Base-by-base conservation (phyloP, 192 early-diverging fungal species). In the Gonapodya sp. region DNA sequence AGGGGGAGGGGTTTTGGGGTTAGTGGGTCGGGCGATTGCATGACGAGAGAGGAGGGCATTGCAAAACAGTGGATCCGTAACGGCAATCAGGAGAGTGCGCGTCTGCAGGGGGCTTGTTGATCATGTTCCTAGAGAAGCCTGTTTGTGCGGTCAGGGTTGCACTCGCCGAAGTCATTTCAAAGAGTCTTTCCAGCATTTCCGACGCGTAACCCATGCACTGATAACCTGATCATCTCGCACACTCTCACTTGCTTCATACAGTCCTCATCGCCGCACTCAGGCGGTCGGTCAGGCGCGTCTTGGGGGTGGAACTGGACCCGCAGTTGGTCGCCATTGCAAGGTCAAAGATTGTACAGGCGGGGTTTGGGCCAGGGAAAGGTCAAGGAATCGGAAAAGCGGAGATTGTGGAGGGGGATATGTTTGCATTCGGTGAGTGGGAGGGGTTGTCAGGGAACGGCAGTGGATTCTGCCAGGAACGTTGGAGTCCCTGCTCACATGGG, bases 371-470 rank as follows among this genome's bases (percentile, higher is more conserved):
- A 8, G 24, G 46, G 8, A 24, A 24, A 24, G 46, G 46, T 8
- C 46, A 24, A 64, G 46, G 24, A 24, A n/a, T n/a, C n/a, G 46
- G 8, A 24, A 64, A 24, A 24, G 46, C 8, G 8, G 46, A 64
- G 46, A 64, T 64, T 64, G 46, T 64, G 46, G 46, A 64, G 46
- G 46, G 24, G 46, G 46, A 64, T 64, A 64, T 64, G 46, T 64
- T 64, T 64, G 46, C 8, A 16, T 8, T 64, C 24, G 46, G 46
- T 64, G 46, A 64, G 46, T 64, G 46, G 46, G 24, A 24, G 24
- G 46, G 46, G 46, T 64, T 64, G 46, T 64, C 8, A 24, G 8
- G 46, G 46, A 16, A 24, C 46, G 46, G 46, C n/a, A n/a, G 46
- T 64, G 46, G 46, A 64, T 64, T 64, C n/a, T n/a, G n/a, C n/a